Evolutionary conservation across 345 rosid genomes (phyloP).

Genomic region (Laguncularia racemosa): DNA sequence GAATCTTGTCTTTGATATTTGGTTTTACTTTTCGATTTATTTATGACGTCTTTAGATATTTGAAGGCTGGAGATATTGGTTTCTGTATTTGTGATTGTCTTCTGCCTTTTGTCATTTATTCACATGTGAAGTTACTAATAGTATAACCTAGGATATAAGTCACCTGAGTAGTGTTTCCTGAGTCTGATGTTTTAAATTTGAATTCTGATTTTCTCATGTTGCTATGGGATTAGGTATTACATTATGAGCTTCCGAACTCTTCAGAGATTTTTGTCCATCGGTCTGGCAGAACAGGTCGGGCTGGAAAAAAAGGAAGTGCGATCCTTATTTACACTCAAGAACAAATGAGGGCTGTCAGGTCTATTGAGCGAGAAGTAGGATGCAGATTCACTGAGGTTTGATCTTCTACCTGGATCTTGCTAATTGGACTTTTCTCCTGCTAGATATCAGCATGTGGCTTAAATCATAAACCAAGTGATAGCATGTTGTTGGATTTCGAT

Average conservation of each 20-base stretch:
- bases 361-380: conserved; percentile 89
- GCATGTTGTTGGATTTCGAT: conserved; percentile 1
- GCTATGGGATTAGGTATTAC: conserved; percentile 44
- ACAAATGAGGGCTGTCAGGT: conserved; percentile 54
- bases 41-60: too few species aligned
- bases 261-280: conserved; percentile 97
- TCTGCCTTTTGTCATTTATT: too few species aligned
- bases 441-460: not conserved
- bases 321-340: conserved; percentile 70
- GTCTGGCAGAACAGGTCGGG: conserved; percentile 99
- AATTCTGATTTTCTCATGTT: too few species aligned
- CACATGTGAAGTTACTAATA: too few species aligned
- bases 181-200: too few species aligned
- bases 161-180: not conserved
- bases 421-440: not conserved
- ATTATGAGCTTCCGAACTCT: conserved; percentile 83
- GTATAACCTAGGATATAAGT: not conserved
- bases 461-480: too few species aligned
- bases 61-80: too few species aligned
- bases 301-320: conserved; percentile 94
- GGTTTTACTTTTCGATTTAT: too few species aligned
- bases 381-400: conserved; percentile 71
- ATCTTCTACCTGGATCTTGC: conserved; percentile 1
- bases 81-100: too few species aligned
- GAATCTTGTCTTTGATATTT: too few species aligned